These are phyloP conservation scores for Lichtheimia corymbifera DNA, from an alignment of 371 early-diverging fungal species.

Conservation along the genomic window DNA sequence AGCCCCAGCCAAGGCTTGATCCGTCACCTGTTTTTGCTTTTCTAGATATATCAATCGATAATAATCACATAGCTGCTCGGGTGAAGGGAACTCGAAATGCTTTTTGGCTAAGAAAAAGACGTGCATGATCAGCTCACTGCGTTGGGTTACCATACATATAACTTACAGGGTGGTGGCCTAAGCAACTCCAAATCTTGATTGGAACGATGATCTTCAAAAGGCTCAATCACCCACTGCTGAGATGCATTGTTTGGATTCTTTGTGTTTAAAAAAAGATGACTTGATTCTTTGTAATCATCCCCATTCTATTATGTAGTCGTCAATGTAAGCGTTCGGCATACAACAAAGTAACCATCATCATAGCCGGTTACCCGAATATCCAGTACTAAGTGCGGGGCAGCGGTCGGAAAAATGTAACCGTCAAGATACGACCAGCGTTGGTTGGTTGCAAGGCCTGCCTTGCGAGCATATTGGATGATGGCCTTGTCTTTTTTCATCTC, in stretches of 20 bases:
- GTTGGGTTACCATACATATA: background rate
- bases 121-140: too few species aligned
- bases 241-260: slow-evolving; percentile 27
- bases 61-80: slow-evolving; percentile 39
- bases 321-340: too few species aligned
- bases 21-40: slow-evolving; percentile 20
- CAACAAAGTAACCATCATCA: too few species aligned
- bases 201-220: slow-evolving; percentile 38
- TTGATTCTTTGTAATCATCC: slow-evolving; percentile 33
- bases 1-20: slow-evolving; percentile 53
- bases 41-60: slow-evolving; percentile 37
- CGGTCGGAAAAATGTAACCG: slow-evolving; percentile 34
- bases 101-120: slow-evolving; percentile 2
- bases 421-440: slow-evolving; percentile 46
- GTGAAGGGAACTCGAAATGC: slow-evolving; percentile 26
- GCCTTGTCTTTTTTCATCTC: slow-evolving; percentile 37
- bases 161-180: slow-evolving; percentile 34
- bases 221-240: slow-evolving; percentile 43
- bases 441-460: slow-evolving; percentile 46
- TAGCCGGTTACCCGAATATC: slow-evolving; percentile 34
- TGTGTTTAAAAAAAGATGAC: slow-evolving; percentile 25
- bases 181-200: slow-evolving; percentile 31
- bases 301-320: background rate
- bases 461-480: slow-evolving; percentile 50
- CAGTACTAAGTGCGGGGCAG: slow-evolving; percentile 38